phyloP scores from a whole-genome alignment of 768 basidiomycete species.

The Podaxis sp. region DNA sequence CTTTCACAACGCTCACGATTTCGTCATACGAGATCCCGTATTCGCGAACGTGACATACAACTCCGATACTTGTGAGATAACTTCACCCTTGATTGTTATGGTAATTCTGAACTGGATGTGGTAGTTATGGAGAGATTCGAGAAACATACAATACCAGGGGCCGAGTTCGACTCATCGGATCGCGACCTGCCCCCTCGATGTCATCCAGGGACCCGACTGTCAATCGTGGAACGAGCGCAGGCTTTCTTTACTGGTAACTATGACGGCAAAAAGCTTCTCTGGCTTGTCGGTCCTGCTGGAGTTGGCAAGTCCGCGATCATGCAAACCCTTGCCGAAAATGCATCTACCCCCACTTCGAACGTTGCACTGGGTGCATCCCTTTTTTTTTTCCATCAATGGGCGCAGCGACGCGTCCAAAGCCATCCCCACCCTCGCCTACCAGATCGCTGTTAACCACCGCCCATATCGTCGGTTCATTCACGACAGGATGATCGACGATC shows the following conservation, averaged over 20 bases:
- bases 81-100: background rate
- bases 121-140: background rate
- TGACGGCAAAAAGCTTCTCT: background rate
- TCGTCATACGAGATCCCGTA: background rate
- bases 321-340: slow-evolving; percentile 13
- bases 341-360: background rate
- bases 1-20: background rate
- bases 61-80: background rate
- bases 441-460: no score
- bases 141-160: background rate
- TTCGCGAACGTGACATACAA: background rate
- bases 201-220: no score
- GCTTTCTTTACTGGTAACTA: background rate
- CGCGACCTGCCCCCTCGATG: background rate
- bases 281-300: background rate
- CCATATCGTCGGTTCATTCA: no score
- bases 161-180: background rate
- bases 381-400: background rate
- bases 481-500: no score
- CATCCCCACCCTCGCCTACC: slow-evolving; percentile 21
- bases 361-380: background rate
- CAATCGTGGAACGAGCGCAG: background rate
- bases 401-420: background rate
- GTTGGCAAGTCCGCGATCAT: background rate
- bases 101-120: background rate